Evolutionary conservation across 805 yeast genomes (phyloP), one percentile per base, ranked within the genome.

Genomic region (Candida ascalaphidarum): DNA sequence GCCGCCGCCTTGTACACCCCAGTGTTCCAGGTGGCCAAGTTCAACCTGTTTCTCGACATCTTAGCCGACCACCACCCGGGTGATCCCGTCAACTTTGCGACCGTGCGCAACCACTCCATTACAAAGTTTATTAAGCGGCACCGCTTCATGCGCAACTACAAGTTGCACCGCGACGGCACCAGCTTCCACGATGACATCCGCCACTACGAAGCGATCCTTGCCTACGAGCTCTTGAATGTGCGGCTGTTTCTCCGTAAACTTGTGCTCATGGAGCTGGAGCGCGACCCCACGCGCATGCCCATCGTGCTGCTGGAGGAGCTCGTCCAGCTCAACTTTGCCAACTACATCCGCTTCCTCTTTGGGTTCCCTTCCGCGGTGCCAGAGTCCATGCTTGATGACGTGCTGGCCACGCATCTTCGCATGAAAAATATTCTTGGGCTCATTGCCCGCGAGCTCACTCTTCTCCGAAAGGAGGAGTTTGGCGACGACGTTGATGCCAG

Each of bases 51-150:
- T 31, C 43, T 61, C 13, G 54, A 50, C 11, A 41, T 51, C 7
- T 22, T 61, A 7, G 26, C 44, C 12, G 55, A 44, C 9, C 57
- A 54, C 24, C 65, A 52, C 23, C 34, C 35, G 9, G 45, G 46
- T 25, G 68, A 62, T 35, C 58, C 68, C 0, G 44, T 59, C 8
- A 60, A 51, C 29, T 61, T 61, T 41, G 59, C 65, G 6, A 46
- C 40, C 19, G 47, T 54, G 11, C 33, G 65, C 9, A 50, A 46
- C 19, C 53, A 53, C 17, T 53, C 59, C 5, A 32, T 58, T 20
- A 33, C 35, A 3, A 57, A 55, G 22, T 55, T 58, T 21, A 35
- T 55, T 4, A 34, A 31, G 9, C 35, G 56, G 15, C 48, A 48
- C 30, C 32, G 31, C n/a, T 26, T 22, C 11, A 31, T 33, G 15